Conservation (phyloP, 495 filamentous ascomycete species). For the Penicillium argentinense region DNA sequence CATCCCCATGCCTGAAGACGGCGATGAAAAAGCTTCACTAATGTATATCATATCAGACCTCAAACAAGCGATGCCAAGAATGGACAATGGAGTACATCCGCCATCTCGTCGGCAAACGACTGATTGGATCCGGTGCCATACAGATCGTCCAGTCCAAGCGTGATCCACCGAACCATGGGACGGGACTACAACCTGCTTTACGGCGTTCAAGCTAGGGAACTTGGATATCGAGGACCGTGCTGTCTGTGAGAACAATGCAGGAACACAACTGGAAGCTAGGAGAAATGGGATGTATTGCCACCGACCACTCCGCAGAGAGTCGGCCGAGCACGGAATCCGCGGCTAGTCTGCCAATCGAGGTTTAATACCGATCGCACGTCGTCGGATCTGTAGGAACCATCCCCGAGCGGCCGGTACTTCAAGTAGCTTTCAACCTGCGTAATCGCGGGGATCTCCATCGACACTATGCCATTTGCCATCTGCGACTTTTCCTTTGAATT, state of each 20-base stretch:
- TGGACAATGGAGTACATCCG: constrained; percentile 40
- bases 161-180: constrained; percentile 33
- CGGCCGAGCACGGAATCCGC: background rate
- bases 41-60: constrained; percentile 14
- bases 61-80: constrained; percentile 36
- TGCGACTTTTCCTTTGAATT: background rate
- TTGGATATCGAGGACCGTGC: background rate
- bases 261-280: background rate
- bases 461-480: no score
- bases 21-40: background rate
- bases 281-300: background rate
- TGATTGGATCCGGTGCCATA: constrained; percentile 28
- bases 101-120: constrained; percentile 21
- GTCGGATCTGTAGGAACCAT: background rate
- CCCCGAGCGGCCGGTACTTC: background rate
- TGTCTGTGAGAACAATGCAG: background rate
- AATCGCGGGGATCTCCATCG: no score
- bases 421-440: background rate
- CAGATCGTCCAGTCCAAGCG: constrained; percentile 32
- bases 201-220: constrained; percentile 4
- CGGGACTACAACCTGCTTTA: constrained; percentile 18
- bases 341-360: background rate
- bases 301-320: background rate
- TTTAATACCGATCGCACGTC: background rate
- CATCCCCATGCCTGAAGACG: no score